Evolutionary conservation across 2,329 filamentous ascomycete species (phyloP), one percentile per base, ranked within the genome.

Genomic region (Penicillium sp.): DNA sequence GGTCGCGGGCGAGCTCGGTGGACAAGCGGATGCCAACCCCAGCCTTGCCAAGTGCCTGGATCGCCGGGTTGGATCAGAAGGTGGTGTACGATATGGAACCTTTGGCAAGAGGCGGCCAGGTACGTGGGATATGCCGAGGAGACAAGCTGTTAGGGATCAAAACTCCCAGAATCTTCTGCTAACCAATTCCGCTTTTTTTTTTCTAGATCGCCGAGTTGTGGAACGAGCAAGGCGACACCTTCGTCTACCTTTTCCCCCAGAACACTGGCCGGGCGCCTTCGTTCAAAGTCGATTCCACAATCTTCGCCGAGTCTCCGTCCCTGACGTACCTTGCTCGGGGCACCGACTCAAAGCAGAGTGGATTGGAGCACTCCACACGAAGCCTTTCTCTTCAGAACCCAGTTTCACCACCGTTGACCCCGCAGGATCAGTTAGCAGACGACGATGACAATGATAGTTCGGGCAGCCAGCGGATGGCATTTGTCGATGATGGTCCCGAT

Each of bases 151-250:
- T 26, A 15, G 33, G 6, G 17, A n/a, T 28, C 15, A 13, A 26
- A 26, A n/a, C 22, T 38, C 26, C 45, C 7, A 10, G 50, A 47
- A 19, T 19, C 22, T 30, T 9, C 10, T 19, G 26, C 30, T 58
- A 22, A 66, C 44, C 4, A 3, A 24, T 12, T 33, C 12, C 22
- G 19, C 26, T 60, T 35, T 17, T n/a, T n/a, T n/a, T n/a, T n/a
- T n/a, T n/a, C n/a, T 30, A 85, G 83, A 79, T 87, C 17, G 72
- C 79, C 6, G 87, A 89, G 68, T 73, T 89, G 9, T 89, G 87
- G 87, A 85, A 88, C 66, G 84, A 87, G 3, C 73, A 82, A 51
- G 87, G 84, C n/a, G 86, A 89, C 71, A 88, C 86, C 15, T 81
- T 83, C 63, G 80, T 89, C n/a, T 86, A 89, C 68, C 79, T 89